phyloP scores from a whole-genome alignment of 129 eudicot genomes.

The Pseudognaphalium luteoalbum region DNA sequence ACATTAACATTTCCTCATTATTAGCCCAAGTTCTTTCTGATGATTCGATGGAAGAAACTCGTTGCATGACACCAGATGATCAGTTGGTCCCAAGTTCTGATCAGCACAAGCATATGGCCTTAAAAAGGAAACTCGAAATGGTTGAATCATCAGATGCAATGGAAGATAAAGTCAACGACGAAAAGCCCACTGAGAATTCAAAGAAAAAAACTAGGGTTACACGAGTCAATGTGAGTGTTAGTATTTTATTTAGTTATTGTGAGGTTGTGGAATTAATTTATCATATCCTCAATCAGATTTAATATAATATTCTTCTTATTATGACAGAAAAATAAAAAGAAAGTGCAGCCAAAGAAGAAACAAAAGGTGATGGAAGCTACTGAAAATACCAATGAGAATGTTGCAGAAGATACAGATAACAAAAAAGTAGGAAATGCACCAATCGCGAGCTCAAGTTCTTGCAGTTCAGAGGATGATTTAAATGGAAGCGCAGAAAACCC shows the following conservation, averaged over 20 bases:
- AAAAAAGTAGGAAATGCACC: slow-evolving; percentile 37
- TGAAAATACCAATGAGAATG: slow-evolving; percentile 21
- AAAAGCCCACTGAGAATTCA: slow-evolving; percentile 32
- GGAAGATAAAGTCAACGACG: slow-evolving; percentile 28
- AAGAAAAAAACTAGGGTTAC: slow-evolving; percentile 73
- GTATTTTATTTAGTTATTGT: slow-evolving; percentile 30
- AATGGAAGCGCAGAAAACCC: slow-evolving; percentile 47
- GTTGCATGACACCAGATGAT: slow-evolving; percentile 31
- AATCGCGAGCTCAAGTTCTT: slow-evolving; percentile 43
- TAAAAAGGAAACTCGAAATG: slow-evolving; percentile 52
- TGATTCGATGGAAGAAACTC: slow-evolving; percentile 34
- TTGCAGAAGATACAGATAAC: slow-evolving; percentile 31
- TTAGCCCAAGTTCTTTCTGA: slow-evolving; percentile 34
- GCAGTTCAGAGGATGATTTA: slow-evolving; percentile 64
- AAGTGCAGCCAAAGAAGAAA: slow-evolving; percentile 47
- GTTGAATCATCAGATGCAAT: slow-evolving; percentile 20
- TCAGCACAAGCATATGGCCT: slow-evolving; percentile 25
- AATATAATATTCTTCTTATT: slow-evolving; percentile 4
- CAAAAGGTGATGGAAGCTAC: slow-evolving; percentile 34
- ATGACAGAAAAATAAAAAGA: slow-evolving; percentile 48
- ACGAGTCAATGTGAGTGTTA: slow-evolving; percentile 62
- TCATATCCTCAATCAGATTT: slow-evolving; percentile 4
- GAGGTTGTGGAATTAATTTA: slow-evolving; percentile 27
- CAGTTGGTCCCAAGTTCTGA: slow-evolving; percentile 5
- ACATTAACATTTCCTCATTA: background rate